Evolutionary conservation across 2,329 filamentous ascomycete genomes (phyloP).

Genomic region (Neonectria ditissima): DNA sequence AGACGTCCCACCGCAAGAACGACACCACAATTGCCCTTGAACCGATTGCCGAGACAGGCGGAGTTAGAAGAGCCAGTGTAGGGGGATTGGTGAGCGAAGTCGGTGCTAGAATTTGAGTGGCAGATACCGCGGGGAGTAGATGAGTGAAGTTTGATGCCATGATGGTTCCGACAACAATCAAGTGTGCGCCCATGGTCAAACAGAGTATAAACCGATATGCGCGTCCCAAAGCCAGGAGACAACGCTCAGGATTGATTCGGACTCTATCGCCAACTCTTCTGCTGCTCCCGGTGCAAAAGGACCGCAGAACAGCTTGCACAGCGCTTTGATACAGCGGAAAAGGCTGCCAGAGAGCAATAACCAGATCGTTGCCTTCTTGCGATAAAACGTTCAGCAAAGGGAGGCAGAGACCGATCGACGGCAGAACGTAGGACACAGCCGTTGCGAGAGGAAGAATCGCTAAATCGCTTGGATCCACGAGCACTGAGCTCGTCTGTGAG

Average conservation of each 20-base stretch:
- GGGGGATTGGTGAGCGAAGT: conserved; percentile 31
- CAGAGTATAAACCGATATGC: conserved; percentile 30
- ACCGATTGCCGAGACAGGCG: conserved; percentile 21
- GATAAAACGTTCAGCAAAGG: conserved; percentile 26
- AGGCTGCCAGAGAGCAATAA: conserved; percentile 35
- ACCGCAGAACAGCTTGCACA: not conserved
- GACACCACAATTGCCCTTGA: conserved; percentile 34
- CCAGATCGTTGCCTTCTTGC: conserved; percentile 17
- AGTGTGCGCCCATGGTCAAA: conserved; percentile 13
- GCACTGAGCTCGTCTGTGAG: not conserved
- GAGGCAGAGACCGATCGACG: conserved; percentile 29
- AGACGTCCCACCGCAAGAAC: conserved; percentile 39
- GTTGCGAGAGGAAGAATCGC: conserved; percentile 31
- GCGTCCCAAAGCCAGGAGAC: conserved; percentile 1
- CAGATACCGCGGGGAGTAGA: conserved; percentile 17
- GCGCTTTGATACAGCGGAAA: conserved; percentile 34
- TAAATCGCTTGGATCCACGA: conserved; percentile 31
- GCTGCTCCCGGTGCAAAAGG: not conserved
- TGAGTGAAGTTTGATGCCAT: conserved; percentile 9
- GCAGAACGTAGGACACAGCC: conserved; percentile 32
- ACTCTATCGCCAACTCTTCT: not conserved
- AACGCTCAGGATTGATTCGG: not conserved
- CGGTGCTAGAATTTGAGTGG: conserved; percentile 25
- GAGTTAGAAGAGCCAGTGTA: conserved; percentile 28
- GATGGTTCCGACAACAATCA: conserved; percentile 25